A percentile compares a stretch with the other conserved stretches of the same genome.
phyloP scores from a whole-genome alignment of 345 rosid species.

The Eucalyptus cloeziana region DNA sequence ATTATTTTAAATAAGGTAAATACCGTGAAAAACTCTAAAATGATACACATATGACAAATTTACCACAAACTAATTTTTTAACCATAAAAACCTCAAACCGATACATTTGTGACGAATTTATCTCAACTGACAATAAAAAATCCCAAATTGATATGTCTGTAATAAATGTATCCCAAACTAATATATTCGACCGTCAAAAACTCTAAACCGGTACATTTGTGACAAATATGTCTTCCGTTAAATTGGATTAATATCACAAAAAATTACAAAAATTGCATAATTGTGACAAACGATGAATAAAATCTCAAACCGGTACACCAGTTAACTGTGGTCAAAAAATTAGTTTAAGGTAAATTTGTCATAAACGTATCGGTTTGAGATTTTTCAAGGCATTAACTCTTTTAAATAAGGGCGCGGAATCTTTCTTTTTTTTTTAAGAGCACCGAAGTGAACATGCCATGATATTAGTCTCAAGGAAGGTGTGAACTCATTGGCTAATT shows the following conservation, averaged over 20 bases:
- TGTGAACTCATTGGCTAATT: accelerated
- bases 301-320: accelerated
- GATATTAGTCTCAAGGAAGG: accelerated
- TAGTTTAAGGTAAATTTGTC: too few relatives aligned
- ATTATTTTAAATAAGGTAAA: too few relatives aligned
- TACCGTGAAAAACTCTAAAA: too few relatives aligned
- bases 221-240: accelerated
- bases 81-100: accelerated
- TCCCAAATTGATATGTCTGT: too few relatives aligned
- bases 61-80: accelerated
- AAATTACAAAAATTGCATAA: too few relatives aligned
- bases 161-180: accelerated
- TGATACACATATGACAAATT: accelerated
- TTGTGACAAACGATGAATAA: accelerated
- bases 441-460: too few relatives aligned
- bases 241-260: too few relatives aligned
- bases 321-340: too few relatives aligned
- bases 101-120: accelerated
- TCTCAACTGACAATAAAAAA: accelerated
- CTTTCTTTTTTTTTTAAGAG: too few relatives aligned
- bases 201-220: accelerated
- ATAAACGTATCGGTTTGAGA: accelerated
- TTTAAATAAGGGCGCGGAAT: too few relatives aligned
- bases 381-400: too few relatives aligned
- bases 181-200: too few relatives aligned